These are phyloP conservation scores for Daldinia sp. DNA, from an alignment of 2,329 filamentous ascomycete genomes.

Conservation along the genomic window DNA sequence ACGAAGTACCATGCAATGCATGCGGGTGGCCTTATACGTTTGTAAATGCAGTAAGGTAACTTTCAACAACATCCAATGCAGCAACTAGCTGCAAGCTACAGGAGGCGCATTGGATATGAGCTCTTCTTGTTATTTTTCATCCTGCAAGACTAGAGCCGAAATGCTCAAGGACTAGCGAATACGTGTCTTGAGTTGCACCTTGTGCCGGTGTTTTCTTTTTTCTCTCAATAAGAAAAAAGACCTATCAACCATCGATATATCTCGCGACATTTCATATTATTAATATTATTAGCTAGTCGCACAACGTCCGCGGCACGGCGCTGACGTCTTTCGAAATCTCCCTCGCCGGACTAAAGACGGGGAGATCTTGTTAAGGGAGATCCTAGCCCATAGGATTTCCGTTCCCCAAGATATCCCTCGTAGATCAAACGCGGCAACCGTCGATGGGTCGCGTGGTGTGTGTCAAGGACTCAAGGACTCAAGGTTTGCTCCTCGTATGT, in stretches of 20 bases:
- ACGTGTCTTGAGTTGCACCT: slow-evolving; percentile 1
- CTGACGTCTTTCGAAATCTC: background rate
- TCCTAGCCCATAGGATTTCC: slow-evolving; percentile 32
- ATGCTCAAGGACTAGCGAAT: slow-evolving; percentile 19
- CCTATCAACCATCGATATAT: background rate
- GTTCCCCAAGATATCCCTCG: slow-evolving; percentile 28
- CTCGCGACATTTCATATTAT: background rate
- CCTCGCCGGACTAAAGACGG: slow-evolving; percentile 3
- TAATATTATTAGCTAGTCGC: slow-evolving; percentile 3
- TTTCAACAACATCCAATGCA: slow-evolving; percentile 29
- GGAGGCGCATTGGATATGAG: slow-evolving; percentile 25
- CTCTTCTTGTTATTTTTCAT: slow-evolving; percentile 3
- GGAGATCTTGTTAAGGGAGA: slow-evolving; percentile 34
- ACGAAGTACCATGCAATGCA: background rate
- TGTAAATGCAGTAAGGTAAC: slow-evolving; percentile 19
- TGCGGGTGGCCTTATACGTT: background rate
- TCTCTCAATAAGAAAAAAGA: too few species aligned
- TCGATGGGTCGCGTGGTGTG: slow-evolving; percentile 14
- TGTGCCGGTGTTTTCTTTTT: slow-evolving; percentile 2
- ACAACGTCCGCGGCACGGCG: background rate
- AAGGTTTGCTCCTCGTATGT: slow-evolving; percentile 6
- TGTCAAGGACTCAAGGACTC: slow-evolving; percentile 11
- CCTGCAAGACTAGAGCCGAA: background rate
- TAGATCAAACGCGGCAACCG: slow-evolving; percentile 34
- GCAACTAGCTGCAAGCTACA: slow-evolving; percentile 26